phyloP scores from a whole-genome alignment of 805 yeast genomes.

The Pichia cabralensis region DNA sequence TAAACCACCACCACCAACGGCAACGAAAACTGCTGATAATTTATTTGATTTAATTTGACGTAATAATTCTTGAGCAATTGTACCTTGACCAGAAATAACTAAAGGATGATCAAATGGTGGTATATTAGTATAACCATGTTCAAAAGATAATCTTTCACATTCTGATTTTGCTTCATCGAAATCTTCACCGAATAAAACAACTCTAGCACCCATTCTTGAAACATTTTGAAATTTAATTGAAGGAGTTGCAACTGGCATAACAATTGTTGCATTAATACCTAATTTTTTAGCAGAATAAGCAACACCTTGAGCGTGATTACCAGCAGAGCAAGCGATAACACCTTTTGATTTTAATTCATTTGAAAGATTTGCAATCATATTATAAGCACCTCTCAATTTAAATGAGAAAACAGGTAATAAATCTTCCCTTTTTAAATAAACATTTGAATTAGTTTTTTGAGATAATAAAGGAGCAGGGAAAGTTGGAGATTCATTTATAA shows the following conservation, averaged over 20 bases:
- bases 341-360: slow-evolving; percentile 63
- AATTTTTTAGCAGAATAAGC: slow-evolving; percentile 83
- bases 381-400: slow-evolving; percentile 95
- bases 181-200: slow-evolving; percentile 86
- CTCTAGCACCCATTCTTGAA: slow-evolving; percentile 85
- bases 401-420: slow-evolving; percentile 90
- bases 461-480: slow-evolving; percentile 67
- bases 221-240: slow-evolving; percentile 90
- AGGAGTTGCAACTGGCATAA: slow-evolving; percentile 97
- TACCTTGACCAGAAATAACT: slow-evolving; percentile 98
- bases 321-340: slow-evolving; percentile 97
- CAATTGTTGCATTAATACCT: slow-evolving; percentile 89
- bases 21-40: slow-evolving; percentile 78
- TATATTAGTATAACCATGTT: slow-evolving; percentile 72
- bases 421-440: slow-evolving; percentile 84
- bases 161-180: slow-evolving; percentile 93
- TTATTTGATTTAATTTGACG: slow-evolving; percentile 75
- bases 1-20: slow-evolving; percentile 97
- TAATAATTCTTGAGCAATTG: slow-evolving; percentile 86
- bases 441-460: slow-evolving; percentile 63
- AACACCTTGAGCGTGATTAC: slow-evolving; percentile 99
- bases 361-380: slow-evolving; percentile 85
- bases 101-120: slow-evolving; percentile 99
- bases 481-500: slow-evolving; percentile 82
- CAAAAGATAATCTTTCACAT: slow-evolving; percentile 60